These are phyloP conservation scores for Auricularia sp. DNA, from an alignment of 768 basidiomycete species.

Conservation along the genomic window DNA sequence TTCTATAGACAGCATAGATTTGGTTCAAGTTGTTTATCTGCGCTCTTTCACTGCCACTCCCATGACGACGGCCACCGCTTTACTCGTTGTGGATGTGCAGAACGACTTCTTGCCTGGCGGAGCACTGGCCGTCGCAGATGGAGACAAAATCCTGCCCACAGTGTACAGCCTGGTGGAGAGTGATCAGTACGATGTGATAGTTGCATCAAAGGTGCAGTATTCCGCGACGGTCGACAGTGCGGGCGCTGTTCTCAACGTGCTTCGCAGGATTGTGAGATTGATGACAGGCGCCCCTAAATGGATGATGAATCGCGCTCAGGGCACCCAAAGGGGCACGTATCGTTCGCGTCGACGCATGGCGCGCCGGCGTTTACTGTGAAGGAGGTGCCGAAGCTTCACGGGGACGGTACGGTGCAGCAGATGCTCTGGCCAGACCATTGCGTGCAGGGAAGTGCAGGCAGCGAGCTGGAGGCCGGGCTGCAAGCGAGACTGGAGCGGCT, in stretches of 20 bases:
- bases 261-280: constrained; percentile 24
- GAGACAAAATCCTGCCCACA: constrained; percentile 42
- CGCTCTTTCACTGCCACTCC: constrained; percentile 17
- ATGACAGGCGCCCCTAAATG: not conserved
- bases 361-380: constrained; percentile 31
- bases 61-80: constrained; percentile 40
- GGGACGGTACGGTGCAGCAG: constrained; percentile 31
- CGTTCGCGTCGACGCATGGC: constrained; percentile 52
- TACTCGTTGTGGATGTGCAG: constrained; percentile 73
- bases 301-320: constrained; percentile 9
- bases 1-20: constrained; percentile 3
- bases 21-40: constrained; percentile 8
- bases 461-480: constrained; percentile 51
- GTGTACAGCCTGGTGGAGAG: constrained; percentile 47
- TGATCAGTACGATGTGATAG: constrained; percentile 25
- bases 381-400: constrained; percentile 17
- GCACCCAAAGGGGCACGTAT: constrained; percentile 48
- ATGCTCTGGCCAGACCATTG: constrained; percentile 80
- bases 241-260: not conserved
- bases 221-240: not conserved
- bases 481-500: constrained; percentile 33
- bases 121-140: constrained; percentile 59
- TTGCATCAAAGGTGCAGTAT: constrained; percentile 28
- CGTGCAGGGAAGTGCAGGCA: constrained; percentile 48
- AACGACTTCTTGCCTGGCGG: constrained; percentile 72